Percentiles rank a stretch among this genome's conserved stretches.
Conservation (phyloP, 192 early-diverging fungal species). For the Funneliformis mosseae region DNA sequence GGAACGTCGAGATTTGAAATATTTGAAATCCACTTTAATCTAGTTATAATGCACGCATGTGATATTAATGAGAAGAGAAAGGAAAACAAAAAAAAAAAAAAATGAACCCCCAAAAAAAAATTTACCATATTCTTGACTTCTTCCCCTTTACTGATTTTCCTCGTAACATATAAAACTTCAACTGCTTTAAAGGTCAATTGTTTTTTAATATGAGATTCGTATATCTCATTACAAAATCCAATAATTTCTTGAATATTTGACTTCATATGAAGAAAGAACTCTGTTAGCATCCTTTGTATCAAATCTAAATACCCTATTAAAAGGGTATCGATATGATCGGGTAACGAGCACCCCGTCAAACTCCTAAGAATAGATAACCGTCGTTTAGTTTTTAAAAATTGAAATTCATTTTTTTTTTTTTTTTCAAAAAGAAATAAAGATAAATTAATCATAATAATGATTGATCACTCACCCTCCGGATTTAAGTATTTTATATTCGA, state of each 20-base stretch:
- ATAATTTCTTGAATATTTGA: background rate
- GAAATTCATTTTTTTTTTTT: background rate
- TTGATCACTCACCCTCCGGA: background rate
- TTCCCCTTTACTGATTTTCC: background rate
- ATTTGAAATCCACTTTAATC: no score
- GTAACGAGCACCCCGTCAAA: background rate
- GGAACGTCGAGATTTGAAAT: no score
- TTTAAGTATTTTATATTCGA: background rate
- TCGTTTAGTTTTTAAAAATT: background rate
- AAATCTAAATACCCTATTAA: constrained; percentile 7
- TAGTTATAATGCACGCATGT: no score
- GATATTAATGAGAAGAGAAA: no score
- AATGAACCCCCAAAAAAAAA: no score
- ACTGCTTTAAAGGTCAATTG: background rate
- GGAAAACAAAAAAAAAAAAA: background rate
- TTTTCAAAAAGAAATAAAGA: background rate
- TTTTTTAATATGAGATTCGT: background rate
- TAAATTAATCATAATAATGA: background rate
- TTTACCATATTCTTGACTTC: background rate
- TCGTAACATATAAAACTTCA: background rate
- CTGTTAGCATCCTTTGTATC: background rate
- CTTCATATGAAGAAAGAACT: background rate
- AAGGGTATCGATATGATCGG: background rate
- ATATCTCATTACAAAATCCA: constrained; percentile 3
- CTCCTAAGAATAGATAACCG: background rate